Conservation (phyloP, 306 rosid species). For the Abrus precatorius region DNA sequence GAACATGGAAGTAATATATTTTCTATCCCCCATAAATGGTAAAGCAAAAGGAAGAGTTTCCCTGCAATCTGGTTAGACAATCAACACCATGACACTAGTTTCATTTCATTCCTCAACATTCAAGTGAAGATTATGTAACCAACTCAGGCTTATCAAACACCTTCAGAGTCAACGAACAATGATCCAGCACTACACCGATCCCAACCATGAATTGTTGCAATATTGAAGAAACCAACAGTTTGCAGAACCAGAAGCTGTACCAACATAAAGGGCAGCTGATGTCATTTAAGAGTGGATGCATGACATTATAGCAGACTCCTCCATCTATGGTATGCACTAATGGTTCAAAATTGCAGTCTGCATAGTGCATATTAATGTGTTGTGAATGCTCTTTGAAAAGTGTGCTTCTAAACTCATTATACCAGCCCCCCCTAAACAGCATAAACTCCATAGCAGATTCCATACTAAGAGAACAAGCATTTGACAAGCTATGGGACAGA, state of each 20-base stretch:
- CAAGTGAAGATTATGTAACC: slow-evolving; percentile 43
- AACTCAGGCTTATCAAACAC: slow-evolving; percentile 40
- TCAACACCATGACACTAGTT: slow-evolving; percentile 42
- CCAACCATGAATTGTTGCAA: slow-evolving; percentile 45
- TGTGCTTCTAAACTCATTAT: slow-evolving; percentile 46
- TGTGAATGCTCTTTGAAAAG: slow-evolving; percentile 32
- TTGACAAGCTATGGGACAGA: slow-evolving; percentile 35
- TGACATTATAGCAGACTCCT: slow-evolving; percentile 48
- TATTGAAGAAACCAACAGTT: slow-evolving; percentile 44
- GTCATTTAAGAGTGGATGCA: slow-evolving; percentile 39
- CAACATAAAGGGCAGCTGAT: slow-evolving; percentile 41
- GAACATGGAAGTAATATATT: slow-evolving; percentile 39
- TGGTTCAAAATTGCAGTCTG: slow-evolving; percentile 51
- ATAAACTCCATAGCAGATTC: slow-evolving; percentile 47
- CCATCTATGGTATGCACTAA: slow-evolving; percentile 46
- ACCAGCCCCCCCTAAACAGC: slow-evolving; percentile 43
- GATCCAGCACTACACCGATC: slow-evolving; percentile 37
- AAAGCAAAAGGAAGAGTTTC: slow-evolving; percentile 34
- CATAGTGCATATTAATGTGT: slow-evolving; percentile 44
- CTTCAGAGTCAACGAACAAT: slow-evolving; percentile 39
- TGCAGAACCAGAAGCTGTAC: slow-evolving; percentile 46
- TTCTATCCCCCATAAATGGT: slow-evolving; percentile 44
- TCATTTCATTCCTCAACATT: slow-evolving; percentile 44
- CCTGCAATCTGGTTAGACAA: slow-evolving; percentile 45
- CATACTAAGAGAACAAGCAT: slow-evolving; percentile 33